Evolutionary conservation across 2,329 filamentous ascomycete species (phyloP).

Genomic region (Calonectria naviculata): DNA sequence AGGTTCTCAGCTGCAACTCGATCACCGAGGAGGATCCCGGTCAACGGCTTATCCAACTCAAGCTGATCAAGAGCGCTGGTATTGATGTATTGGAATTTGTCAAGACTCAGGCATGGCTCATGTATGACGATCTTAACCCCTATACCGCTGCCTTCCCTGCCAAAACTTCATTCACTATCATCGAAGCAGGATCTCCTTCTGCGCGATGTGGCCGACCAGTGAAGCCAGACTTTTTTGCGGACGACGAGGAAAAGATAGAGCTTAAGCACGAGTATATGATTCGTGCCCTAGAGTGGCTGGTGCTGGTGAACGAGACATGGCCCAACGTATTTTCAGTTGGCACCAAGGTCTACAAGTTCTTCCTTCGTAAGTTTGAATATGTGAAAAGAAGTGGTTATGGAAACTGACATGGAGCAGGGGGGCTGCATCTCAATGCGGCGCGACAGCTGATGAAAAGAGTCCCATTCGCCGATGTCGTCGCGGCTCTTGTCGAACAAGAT

Average conservation of each 20-base stretch:
- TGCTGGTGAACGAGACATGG: conserved; percentile 79
- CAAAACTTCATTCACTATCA: conserved; percentile 61
- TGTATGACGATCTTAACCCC: conserved; percentile 60
- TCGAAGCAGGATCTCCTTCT: conserved; percentile 52
- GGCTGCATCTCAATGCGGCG: conserved; percentile 64
- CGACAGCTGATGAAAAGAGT: conserved; percentile 64
- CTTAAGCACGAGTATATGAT: conserved; percentile 78
- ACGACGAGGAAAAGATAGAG: conserved; percentile 64
- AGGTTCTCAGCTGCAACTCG: conserved; percentile 80
- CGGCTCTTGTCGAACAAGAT: conserved; percentile 50
- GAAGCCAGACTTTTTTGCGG: conserved; percentile 76
- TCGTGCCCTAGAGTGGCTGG: conserved; percentile 85
- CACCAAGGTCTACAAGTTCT: conserved; percentile 81
- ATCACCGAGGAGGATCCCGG: conserved; percentile 75
- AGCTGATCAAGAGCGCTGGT: conserved; percentile 78
- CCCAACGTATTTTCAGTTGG: conserved; percentile 75
- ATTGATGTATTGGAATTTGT: conserved; percentile 81
- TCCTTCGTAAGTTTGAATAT: conserved; percentile 74
- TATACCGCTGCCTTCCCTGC: conserved; percentile 47
- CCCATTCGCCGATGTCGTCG: conserved; percentile 60
- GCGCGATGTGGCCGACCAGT: conserved; percentile 68
- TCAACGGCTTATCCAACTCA: conserved; percentile 76
- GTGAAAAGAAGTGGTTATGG: neutral
- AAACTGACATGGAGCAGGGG: conserved; percentile 49
- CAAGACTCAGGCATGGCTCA: conserved; percentile 70